These are phyloP conservation scores for Debaryomyces nepalensis DNA, from an alignment of 1,139 yeast genomes.

Conservation along the genomic window DNA sequence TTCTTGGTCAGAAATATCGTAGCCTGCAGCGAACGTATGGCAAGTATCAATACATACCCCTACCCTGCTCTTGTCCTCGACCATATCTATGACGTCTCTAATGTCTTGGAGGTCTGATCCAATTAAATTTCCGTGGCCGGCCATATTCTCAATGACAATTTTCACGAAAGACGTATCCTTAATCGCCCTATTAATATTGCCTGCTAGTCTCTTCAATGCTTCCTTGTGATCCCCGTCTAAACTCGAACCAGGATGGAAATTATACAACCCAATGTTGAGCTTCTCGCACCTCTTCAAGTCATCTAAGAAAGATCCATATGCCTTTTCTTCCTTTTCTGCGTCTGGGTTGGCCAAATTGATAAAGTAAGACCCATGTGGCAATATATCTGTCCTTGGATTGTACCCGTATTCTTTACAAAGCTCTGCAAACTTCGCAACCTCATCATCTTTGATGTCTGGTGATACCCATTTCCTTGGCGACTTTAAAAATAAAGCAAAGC, in stretches of 20 bases:
- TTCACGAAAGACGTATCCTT: constrained; percentile 75
- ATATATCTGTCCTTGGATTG: constrained; percentile 73
- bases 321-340: constrained; percentile 72
- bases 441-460: constrained; percentile 71
- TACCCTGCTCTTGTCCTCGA: constrained; percentile 77
- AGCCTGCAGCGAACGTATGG: constrained; percentile 95
- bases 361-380: constrained; percentile 95
- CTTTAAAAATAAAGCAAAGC: constrained; percentile 89
- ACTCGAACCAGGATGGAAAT: constrained; percentile 94
- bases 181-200: constrained; percentile 78
- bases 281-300: constrained; percentile 87
- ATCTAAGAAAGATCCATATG: constrained; percentile 80
- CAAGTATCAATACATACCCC: constrained; percentile 97
- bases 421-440: constrained; percentile 63
- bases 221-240: constrained; percentile 69
- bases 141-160: constrained; percentile 95
- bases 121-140: constrained; percentile 91
- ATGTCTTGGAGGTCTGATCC: constrained; percentile 84
- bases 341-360: constrained; percentile 94
- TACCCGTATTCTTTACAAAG: constrained; percentile 67
- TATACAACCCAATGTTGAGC: constrained; percentile 82
- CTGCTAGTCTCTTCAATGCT: constrained; percentile 72
- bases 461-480: constrained; percentile 93
- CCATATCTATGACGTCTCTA: constrained; percentile 69
- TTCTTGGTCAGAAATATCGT: constrained; percentile 67